phyloP scores from a whole-genome alignment of 2,329 filamentous ascomycete genomes.

The Elsinoe batatas region DNA sequence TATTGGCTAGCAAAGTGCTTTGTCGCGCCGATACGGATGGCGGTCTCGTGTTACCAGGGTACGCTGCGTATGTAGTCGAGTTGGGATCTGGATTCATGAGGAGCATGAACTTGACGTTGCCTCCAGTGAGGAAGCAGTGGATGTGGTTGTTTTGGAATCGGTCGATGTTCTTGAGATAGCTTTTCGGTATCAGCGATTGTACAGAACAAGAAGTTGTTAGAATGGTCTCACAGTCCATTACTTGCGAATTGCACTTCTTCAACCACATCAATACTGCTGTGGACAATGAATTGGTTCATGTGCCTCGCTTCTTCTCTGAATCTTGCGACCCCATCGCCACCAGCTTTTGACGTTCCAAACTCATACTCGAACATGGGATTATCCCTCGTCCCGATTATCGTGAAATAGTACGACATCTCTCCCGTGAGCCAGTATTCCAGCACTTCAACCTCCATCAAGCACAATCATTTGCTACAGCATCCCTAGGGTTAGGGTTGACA shows the following conservation, averaged over 20 bases:
- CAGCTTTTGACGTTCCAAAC: conserved; percentile 92
- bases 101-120: conserved; percentile 87
- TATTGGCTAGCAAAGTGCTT: conserved; percentile 37
- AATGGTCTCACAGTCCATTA: conserved; percentile 59
- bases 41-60: conserved; percentile 21
- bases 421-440: not conserved
- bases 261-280: conserved; percentile 86
- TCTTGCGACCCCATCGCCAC: conserved; percentile 82
- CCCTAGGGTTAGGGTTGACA: conserved; percentile 4
- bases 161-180: conserved; percentile 95
- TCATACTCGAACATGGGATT: conserved; percentile 94
- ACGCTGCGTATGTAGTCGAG: conserved; percentile 26
- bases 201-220: not conserved
- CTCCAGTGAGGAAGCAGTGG: conserved; percentile 86
- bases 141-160: conserved; percentile 94
- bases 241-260: conserved; percentile 93
- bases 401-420: conserved; percentile 95
- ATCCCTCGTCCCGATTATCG: conserved; percentile 89
- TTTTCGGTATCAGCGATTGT: conserved; percentile 27
- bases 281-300: conserved; percentile 95
- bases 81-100: conserved; percentile 64
- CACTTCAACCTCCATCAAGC: not conserved
- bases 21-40: conserved; percentile 25
- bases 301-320: conserved; percentile 83
- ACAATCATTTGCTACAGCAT: not conserved